Conservation (phyloP, 225 moss, liverwort and hornwort species). For the Bryoerythrophyllum caledonicum region DNA sequence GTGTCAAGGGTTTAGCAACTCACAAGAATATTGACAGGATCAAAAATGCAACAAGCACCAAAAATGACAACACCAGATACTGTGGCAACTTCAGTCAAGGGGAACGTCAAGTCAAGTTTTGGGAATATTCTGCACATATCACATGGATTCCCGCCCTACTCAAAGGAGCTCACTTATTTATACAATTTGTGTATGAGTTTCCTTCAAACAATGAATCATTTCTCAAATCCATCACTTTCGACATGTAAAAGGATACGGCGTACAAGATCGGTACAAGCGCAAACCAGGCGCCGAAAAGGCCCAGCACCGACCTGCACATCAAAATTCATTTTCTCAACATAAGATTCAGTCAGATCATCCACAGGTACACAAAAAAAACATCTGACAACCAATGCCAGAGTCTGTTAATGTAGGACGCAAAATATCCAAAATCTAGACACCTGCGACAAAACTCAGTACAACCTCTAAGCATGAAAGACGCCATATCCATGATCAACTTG, state of each 20-base stretch:
- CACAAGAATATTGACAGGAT: conserved; percentile 52
- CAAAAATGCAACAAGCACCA: conserved; percentile 36
- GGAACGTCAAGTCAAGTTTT: neutral
- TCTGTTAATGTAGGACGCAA: neutral
- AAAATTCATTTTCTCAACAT: conserved; percentile 16
- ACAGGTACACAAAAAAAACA: neutral
- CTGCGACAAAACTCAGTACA: conserved; percentile 4
- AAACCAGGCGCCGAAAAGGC: conserved; percentile 54
- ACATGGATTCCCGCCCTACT: neutral
- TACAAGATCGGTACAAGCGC: conserved; percentile 42
- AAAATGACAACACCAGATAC: conserved; percentile 50
- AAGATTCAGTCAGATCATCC: conserved; percentile 14
- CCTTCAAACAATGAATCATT: neutral
- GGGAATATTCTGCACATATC: neutral
- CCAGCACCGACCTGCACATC: conserved; percentile 54
- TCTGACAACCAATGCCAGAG: neutral
- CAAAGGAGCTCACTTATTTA: neutral
- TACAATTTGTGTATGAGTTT: neutral
- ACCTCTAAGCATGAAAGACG: neutral
- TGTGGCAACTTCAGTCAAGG: conserved; percentile 36
- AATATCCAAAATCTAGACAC: neutral
- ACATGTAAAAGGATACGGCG: conserved; percentile 47
- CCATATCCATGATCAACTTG: conserved; percentile 15
- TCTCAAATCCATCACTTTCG: conserved; percentile 10
- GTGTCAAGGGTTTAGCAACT: conserved; percentile 22